Evolutionary conservation across 2,329 filamentous ascomycete genomes (phyloP).

Genomic region (Helicocarpus griseus): DNA sequence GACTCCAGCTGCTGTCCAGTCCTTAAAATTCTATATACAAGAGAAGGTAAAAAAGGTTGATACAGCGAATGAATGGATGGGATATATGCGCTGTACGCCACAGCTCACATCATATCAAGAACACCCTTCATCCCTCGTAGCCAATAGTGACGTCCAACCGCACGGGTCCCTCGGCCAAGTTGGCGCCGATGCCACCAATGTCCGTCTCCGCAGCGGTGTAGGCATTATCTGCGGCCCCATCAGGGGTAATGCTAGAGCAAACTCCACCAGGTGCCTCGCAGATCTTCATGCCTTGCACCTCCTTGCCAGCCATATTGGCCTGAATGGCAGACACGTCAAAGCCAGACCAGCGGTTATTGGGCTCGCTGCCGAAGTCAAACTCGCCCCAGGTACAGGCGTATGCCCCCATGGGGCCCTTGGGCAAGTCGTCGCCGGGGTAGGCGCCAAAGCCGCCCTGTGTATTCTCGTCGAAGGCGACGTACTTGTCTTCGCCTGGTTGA

Average conservation of each 20-base stretch:
- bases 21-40: too few relatives aligned
- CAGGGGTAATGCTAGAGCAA: conserved; percentile 24
- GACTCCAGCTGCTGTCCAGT: too few relatives aligned
- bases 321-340: conserved; percentile 33
- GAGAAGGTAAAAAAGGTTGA: too few relatives aligned
- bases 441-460: conserved; percentile 28
- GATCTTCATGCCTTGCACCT: conserved; percentile 29
- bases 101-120: too few relatives aligned
- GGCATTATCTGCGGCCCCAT: conserved; percentile 19
- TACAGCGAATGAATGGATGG: too few relatives aligned
- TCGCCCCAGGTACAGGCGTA: conserved; percentile 34
- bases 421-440: conserved; percentile 18
- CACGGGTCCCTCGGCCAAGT: conserved; percentile 21
- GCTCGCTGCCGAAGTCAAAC: conserved; percentile 26
- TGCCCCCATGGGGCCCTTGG: conserved; percentile 19
- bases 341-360: conserved; percentile 25
- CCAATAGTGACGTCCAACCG: conserved; percentile 6
- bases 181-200: conserved; percentile 27
- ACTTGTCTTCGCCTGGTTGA: conserved; percentile 25
- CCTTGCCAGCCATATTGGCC: conserved; percentile 21
- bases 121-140: conserved; percentile 9
- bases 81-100: too few relatives aligned
- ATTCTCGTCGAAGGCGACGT: conserved; percentile 28
- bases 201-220: conserved; percentile 21
- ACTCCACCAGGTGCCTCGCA: conserved; percentile 18